Base-by-base conservation (phyloP, 192 early-diverging fungal genomes). In the Obelidium mucronatum region DNA sequence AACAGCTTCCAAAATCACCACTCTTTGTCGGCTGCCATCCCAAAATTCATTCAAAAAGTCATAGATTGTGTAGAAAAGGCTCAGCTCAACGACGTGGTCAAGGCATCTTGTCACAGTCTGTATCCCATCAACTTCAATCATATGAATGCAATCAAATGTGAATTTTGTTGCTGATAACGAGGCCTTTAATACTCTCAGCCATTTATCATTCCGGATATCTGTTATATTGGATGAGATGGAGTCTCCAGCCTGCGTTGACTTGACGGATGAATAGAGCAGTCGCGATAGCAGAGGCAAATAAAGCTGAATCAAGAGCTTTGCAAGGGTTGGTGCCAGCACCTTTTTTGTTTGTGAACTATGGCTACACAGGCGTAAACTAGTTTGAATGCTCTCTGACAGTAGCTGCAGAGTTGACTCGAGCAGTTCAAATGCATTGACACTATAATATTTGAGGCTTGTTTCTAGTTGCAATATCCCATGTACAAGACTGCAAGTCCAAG, bases 321-420 rank as follows among this genome's bases (percentile, higher is more conserved):
- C n/a, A 35, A 73, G 17, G 0, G 33, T 53, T 73, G 70, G 15
- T 40, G 40, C 24, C 55, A 39, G n/a, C n/a, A n/a, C n/a, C n/a
- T n/a, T n/a, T n/a, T n/a, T n/a, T n/a, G n/a, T n/a, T n/a, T n/a
- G n/a, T n/a, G n/a, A n/a, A n/a, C n/a, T n/a, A n/a, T n/a, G n/a
- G n/a, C n/a, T n/a, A n/a, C n/a, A n/a, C n/a, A n/a, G n/a, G n/a
- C n/a, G n/a, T n/a, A n/a, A n/a, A n/a, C n/a, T n/a, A n/a, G n/a
- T n/a, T n/a, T n/a, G n/a, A n/a, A n/a, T n/a, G n/a, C n/a, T n/a
- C n/a, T n/a, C n/a, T n/a, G n/a, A 22, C 19, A 40, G 59, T 17
- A 74, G 72, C 59, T 63, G 72, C 3, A 74, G 72, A 0, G 72
- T 74, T 8, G 48, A 37, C 3, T 42, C 34, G 17, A 74, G 72